Evolutionary conservation across 768 basidiomycete species (phyloP).

Genomic region (Hygrophoropsis aurantiaca): DNA sequence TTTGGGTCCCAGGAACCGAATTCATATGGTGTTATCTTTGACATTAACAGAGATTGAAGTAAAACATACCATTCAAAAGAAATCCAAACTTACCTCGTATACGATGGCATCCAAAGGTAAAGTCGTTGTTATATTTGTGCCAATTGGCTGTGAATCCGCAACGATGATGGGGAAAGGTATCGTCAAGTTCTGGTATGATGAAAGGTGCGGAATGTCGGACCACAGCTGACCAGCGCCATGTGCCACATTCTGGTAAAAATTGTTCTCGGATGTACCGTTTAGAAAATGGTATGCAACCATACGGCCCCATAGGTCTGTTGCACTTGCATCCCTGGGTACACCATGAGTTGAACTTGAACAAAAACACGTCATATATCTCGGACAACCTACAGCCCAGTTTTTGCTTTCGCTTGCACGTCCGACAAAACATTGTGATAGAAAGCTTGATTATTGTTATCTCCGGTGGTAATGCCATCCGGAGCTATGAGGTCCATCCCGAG

Average conservation of each 20-base stretch:
- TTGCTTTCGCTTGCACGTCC: conserved; percentile 57
- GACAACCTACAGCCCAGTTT: conserved; percentile 48
- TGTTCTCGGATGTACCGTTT: conserved; percentile 55
- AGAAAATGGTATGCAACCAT: conserved; percentile 74
- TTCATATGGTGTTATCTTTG: conserved; percentile 61
- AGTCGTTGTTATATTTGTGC: conserved; percentile 40
- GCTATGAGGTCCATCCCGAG: conserved; percentile 56
- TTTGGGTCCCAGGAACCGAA: conserved; percentile 74
- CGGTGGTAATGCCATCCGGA: conserved; percentile 49
- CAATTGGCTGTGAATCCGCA: conserved; percentile 51
- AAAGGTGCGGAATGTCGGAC: conserved; percentile 53
- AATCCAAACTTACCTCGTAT: conserved; percentile 49
- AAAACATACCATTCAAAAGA: conserved; percentile 8
- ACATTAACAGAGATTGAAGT: background rate
- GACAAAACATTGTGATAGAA: conserved; percentile 56
- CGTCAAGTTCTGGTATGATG: conserved; percentile 46
- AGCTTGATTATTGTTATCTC: conserved; percentile 45
- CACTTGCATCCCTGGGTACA: conserved; percentile 52
- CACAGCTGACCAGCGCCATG: conserved; percentile 78
- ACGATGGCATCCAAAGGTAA: conserved; percentile 46
- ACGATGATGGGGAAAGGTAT: conserved; percentile 71
- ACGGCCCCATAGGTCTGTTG: conserved; percentile 64
- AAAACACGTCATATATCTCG: conserved; percentile 1
- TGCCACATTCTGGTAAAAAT: conserved; percentile 60
- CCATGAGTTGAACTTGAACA: background rate